These are phyloP conservation scores for Calocybe cyanea DNA, from an alignment of 768 basidiomycete species.

Conservation along the genomic window DNA sequence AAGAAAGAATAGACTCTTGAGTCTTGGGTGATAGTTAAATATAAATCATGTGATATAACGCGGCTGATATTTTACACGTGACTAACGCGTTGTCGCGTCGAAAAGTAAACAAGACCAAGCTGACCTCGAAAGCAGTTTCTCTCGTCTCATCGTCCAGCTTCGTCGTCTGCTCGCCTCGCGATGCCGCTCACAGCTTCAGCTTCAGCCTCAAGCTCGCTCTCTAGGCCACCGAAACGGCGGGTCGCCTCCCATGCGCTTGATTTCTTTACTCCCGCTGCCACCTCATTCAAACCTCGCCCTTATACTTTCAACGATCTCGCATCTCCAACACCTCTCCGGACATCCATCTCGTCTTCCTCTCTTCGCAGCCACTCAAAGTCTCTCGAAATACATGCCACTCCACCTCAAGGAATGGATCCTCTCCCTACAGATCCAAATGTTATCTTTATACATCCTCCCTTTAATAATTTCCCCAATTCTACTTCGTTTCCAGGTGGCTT, in stretches of 20 bases:
- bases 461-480: conserved; percentile 60
- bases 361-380: conserved; percentile 29
- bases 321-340: conserved; percentile 15
- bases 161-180: neutral
- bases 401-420: conserved; percentile 63
- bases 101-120: conserved; percentile 20
- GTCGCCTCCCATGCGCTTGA: conserved; percentile 44
- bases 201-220: conserved; percentile 21
- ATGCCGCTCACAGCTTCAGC: conserved; percentile 9
- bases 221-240: conserved; percentile 43
- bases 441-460: conserved; percentile 74
- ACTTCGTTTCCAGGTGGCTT: conserved; percentile 62
- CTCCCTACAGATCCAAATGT: conserved; percentile 59
- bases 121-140: conserved; percentile 7
- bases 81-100: conserved; percentile 36
- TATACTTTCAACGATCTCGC: conserved; percentile 43
- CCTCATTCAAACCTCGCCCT: conserved; percentile 64
- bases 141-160: conserved; percentile 9
- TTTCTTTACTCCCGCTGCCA: conserved; percentile 61
- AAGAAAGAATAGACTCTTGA: no score
- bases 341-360: conserved; percentile 21
- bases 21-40: no score
- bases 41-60: conserved; percentile 5
- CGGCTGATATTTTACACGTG: conserved; percentile 29
- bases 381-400: conserved; percentile 41